Conservation (phyloP, 768 basidiomycete species). For the Suillus luteus region DNA sequence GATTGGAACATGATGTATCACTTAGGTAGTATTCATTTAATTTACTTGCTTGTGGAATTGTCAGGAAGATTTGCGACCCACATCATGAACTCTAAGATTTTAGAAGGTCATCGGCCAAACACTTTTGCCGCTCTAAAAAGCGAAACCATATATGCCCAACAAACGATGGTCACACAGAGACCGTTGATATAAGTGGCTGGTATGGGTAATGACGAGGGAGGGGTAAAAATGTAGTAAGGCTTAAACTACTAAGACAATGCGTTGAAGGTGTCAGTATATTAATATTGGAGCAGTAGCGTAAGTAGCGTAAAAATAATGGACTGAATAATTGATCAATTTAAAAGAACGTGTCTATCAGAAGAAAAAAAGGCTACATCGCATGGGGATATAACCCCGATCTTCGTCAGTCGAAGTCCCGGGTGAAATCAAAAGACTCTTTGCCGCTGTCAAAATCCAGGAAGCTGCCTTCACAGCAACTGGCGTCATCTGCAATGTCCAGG, state of each 20-base stretch:
- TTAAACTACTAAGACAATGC: conserved; percentile 23
- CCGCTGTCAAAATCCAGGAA: conserved; percentile 43
- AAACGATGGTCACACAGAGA: background rate
- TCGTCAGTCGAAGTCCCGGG: conserved; percentile 41
- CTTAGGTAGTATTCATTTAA: conserved; percentile 2
- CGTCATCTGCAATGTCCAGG: conserved; percentile 57
- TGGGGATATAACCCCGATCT: conserved; percentile 27
- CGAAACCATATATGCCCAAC: background rate
- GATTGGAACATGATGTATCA: background rate
- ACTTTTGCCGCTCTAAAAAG: background rate
- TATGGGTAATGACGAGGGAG: background rate
- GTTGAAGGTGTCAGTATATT: conserved; percentile 13
- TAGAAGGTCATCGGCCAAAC: background rate
- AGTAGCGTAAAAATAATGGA: conserved; percentile 18
- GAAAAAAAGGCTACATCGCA: conserved; percentile 2
- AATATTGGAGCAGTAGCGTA: conserved; percentile 7
- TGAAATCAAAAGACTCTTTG: conserved; percentile 42
- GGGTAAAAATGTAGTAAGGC: conserved; percentile 2
- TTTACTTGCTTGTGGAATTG: conserved; percentile 4
- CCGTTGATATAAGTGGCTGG: background rate
- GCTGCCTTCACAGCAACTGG: conserved; percentile 33
- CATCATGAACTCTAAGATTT: background rate
- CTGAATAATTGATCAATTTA: conserved; percentile 17
- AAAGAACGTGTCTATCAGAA: conserved; percentile 9
- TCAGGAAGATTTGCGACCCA: background rate